Conservation (phyloP, 2,329 filamentous ascomycete genomes). For the Hypoxylon sp. region DNA sequence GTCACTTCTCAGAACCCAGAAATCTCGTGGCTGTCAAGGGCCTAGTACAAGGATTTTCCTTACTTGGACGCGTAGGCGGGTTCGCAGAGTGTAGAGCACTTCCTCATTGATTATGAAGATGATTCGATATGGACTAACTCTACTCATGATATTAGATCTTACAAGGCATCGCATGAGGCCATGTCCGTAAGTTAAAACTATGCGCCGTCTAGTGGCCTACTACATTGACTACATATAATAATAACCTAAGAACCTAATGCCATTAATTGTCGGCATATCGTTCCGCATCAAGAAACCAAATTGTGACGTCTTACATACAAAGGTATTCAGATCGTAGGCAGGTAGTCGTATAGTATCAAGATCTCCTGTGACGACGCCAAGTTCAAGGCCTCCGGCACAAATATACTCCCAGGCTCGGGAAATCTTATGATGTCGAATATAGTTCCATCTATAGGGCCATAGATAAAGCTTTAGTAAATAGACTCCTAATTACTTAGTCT, state of each 20-base stretch:
- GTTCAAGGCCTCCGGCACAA: constrained; percentile 34
- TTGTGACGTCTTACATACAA: background rate
- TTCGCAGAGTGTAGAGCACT: constrained; percentile 5
- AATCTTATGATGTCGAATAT: constrained; percentile 40
- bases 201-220: background rate
- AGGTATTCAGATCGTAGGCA: background rate
- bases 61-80: background rate
- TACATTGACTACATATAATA: background rate
- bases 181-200: background rate
- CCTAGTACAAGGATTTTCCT: constrained; percentile 8
- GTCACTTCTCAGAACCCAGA: constrained; percentile 18
- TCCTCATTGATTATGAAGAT: constrained; percentile 8
- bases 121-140: constrained; percentile 1
- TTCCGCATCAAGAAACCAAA: background rate
- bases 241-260: background rate
- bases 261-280: background rate
- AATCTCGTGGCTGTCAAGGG: constrained; percentile 27
- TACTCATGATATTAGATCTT: background rate
- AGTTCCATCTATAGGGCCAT: constrained; percentile 30
- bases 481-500: background rate
- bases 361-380: constrained; percentile 37
- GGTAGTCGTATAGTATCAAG: background rate
- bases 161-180: background rate
- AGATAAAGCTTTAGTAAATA: constrained; percentile 12
- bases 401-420: constrained; percentile 22